Evolutionary conservation across 2,329 filamentous ascomycete genomes (phyloP).

Genomic region (Cladophialophora immunda): DNA sequence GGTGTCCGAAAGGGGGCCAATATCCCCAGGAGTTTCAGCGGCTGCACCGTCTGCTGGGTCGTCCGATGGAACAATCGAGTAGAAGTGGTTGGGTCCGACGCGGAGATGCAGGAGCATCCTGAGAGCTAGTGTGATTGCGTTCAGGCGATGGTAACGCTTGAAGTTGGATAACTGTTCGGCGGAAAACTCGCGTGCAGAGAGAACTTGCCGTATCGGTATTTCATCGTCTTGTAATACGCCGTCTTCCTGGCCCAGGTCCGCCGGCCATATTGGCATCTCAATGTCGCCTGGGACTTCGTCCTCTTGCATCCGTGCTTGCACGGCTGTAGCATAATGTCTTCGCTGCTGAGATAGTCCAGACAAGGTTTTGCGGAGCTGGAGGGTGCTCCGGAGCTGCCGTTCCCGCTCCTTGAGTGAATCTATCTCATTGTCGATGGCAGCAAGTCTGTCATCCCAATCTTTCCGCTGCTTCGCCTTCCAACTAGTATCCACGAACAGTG

Average conservation of each 20-base stretch:
- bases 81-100: constrained; percentile 31
- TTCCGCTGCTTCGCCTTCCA: constrained; percentile 38
- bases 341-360: constrained; percentile 30
- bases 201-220: constrained; percentile 4
- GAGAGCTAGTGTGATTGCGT: constrained; percentile 34
- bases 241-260: not conserved
- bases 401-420: constrained; percentile 34
- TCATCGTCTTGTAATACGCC: not conserved
- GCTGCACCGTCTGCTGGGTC: constrained; percentile 20
- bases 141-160: constrained; percentile 32
- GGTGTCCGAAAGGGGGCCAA: constrained; percentile 19
- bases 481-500: constrained; percentile 38
- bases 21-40: constrained; percentile 3
- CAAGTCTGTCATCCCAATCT: constrained; percentile 40
- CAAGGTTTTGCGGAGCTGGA: constrained; percentile 29
- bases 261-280: constrained; percentile 27
- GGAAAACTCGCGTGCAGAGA: constrained; percentile 22
- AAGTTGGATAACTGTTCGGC: constrained; percentile 30
- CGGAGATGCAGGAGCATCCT: constrained; percentile 36
- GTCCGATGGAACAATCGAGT: constrained; percentile 21
- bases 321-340: constrained; percentile 32
- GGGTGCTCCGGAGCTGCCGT: constrained; percentile 25
- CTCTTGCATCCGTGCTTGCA: constrained; percentile 14
- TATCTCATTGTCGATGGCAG: constrained; percentile 35
- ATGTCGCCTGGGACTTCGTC: constrained; percentile 21